These are phyloP conservation scores for Bertia moriformis DNA, from an alignment of 2,329 filamentous ascomycete species.

Conservation along the genomic window DNA sequence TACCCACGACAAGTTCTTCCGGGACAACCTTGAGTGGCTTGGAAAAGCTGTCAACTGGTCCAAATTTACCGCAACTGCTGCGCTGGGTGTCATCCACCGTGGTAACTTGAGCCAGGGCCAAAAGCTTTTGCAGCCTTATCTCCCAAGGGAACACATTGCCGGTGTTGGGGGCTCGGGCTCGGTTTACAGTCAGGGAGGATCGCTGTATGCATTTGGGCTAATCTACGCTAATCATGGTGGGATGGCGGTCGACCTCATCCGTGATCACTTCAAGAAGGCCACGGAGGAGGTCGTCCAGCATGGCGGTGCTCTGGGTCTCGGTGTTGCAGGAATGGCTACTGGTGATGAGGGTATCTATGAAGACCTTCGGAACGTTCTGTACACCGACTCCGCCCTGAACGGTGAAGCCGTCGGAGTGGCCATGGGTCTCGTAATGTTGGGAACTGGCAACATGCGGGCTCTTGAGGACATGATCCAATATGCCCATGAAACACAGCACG, in stretches of 20 bases:
- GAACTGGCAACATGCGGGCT: constrained; percentile 87
- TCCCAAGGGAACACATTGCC: constrained; percentile 52
- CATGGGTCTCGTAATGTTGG: constrained; percentile 97
- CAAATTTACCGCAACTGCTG: constrained; percentile 94
- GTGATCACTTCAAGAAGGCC: constrained; percentile 58
- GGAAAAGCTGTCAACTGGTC: constrained; percentile 99
- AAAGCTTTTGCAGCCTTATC: constrained; percentile 86
- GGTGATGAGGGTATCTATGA: constrained; percentile 84
- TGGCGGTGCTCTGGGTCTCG: constrained; percentile 83
- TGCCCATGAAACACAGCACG: constrained; percentile 92
- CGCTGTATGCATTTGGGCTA: constrained; percentile 83
- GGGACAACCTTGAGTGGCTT: constrained; percentile 93
- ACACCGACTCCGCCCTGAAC: constrained; percentile 87
- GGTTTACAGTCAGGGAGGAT: constrained; percentile 89
- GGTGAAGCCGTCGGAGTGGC: constrained; percentile 89
- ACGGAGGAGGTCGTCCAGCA: constrained; percentile 92
- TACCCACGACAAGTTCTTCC: constrained; percentile 95
- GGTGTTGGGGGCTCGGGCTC: constrained; percentile 61
- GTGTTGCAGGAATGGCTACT: constrained; percentile 94
- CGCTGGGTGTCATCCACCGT: constrained; percentile 87
- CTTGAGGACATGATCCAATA: constrained; percentile 96
- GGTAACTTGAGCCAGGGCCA: constrained; percentile 87
- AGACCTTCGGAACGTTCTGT: constrained; percentile 75
- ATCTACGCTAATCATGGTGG: constrained; percentile 97
- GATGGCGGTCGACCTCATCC: constrained; percentile 70